A percentile compares a stretch with the other conserved stretches of the same genome.
Evolutionary conservation across 148 eudicot genomes (phyloP).

Genomic region (Nepenthes gracilis): DNA sequence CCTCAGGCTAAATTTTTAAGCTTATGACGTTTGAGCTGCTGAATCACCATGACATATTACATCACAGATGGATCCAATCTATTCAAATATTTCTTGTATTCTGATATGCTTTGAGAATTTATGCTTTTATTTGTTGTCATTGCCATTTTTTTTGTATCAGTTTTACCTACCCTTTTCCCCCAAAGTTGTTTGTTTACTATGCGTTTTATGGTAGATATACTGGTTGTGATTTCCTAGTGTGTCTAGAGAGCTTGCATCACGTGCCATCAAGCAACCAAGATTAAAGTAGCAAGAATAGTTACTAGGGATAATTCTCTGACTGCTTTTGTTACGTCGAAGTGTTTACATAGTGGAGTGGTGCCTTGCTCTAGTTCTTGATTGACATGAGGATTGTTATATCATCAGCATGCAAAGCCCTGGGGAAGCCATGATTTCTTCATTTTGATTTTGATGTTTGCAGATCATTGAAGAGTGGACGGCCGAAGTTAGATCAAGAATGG

Average conservation of each 20-base stretch:
- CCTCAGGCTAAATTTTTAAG: too few species aligned
- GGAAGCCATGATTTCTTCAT: background rate
- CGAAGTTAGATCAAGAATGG: slow-evolving; percentile 50
- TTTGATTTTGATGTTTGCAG: slow-evolving; percentile 23
- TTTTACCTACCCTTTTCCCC: too few species aligned
- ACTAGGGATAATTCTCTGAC: slow-evolving; percentile 3
- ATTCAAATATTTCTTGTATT: too few species aligned
- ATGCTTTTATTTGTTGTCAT: too few species aligned
- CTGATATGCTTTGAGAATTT: too few species aligned
- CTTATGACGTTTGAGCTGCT: too few species aligned
- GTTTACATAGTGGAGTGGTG: background rate
- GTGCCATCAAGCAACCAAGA: slow-evolving; percentile 90
- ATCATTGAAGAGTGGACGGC: slow-evolving; percentile 68
- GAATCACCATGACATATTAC: too few species aligned
- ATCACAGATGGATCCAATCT: too few species aligned
- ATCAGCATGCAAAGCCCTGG: background rate
- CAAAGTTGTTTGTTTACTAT: background rate
- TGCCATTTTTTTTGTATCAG: too few species aligned
- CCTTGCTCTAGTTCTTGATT: background rate
- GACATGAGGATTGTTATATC: background rate
- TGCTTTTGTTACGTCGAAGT: slow-evolving; percentile 14
- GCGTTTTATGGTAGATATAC: background rate
- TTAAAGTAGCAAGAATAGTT: slow-evolving; percentile 13
- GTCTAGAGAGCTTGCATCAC: slow-evolving; percentile 50
- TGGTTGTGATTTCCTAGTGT: slow-evolving; percentile 56